Evolutionary conservation across 192 early-diverging fungal species (phyloP), one percentile per base, ranked within the genome.

Genomic region (Haplosporangium gracile): DNA sequence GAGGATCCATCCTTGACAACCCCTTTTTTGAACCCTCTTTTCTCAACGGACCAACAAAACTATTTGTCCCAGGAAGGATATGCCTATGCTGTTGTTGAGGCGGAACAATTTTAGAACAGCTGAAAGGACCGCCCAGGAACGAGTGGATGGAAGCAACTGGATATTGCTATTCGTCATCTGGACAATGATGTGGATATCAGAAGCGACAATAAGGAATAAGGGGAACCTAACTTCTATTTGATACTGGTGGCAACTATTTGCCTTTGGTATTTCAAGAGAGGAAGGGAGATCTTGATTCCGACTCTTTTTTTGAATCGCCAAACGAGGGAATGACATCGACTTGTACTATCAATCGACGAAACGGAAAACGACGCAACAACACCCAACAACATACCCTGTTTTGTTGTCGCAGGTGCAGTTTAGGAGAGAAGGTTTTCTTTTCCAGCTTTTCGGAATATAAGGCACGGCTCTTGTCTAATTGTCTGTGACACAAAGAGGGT

Each of bases 1-100:
- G 76, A 63, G 71, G 4, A 82, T n/a, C 7, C 7, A 20, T 22
- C 60, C 60, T 65, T 65, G 60, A 65, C 60, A 26, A 15, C 60
- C 60, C 60, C 60, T 65, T 65, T 34, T 65, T 0, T 65, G 26
- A 15, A 65, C 60, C 32, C 55, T 5, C n/a, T 60, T 60, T 22
- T n/a, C 5, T 63, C 26, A 11, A 32, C 60, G 60, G 60, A 65
- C 60, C 9, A 29, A 4, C 26, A 13, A 9, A 15, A 1, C 32
- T n/a, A 29, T 26, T 65, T 65, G 24, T 2, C 11, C 26, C 29
- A 65, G 2, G 29, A 65, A 4, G 26, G 60, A 63, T 29, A 26
- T 29, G 24, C 53, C 18, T 18, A 15, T 36, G 36, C 2, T 18
- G 49, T 51, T 51, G 8, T 5, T 57, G 55, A 10, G 24, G 55